These are phyloP conservation scores for Ascochyta pisi DNA, from an alignment of 2,329 filamentous ascomycete species.

Conservation along the genomic window DNA sequence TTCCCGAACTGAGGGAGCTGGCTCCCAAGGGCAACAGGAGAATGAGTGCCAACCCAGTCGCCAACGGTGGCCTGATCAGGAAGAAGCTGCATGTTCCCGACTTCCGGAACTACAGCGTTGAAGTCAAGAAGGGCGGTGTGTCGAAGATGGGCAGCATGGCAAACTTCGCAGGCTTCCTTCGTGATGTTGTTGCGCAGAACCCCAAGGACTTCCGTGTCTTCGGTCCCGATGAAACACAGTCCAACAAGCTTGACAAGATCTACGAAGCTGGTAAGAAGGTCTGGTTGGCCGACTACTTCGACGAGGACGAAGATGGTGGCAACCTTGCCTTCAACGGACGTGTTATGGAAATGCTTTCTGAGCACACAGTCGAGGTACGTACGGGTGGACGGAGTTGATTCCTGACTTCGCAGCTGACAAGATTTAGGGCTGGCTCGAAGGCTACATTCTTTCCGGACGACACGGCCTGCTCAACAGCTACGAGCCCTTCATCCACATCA, in stretches of 20 bases:
- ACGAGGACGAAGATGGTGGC: slow-evolving; percentile 76
- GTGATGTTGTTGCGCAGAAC: slow-evolving; percentile 71
- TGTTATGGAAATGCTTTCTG: slow-evolving; percentile 85
- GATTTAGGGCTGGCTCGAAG: slow-evolving; percentile 69
- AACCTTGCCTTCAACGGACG: slow-evolving; percentile 72
- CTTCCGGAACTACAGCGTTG: slow-evolving; percentile 71
- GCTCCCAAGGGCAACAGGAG: slow-evolving; percentile 70
- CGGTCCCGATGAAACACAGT: slow-evolving; percentile 81
- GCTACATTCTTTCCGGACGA: slow-evolving; percentile 76
- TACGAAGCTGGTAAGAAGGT: slow-evolving; percentile 80
- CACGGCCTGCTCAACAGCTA: slow-evolving; percentile 82
- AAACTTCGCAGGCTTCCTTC: slow-evolving; percentile 71
- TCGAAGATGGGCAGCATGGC: slow-evolving; percentile 69
- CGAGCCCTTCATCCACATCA: slow-evolving; percentile 82
- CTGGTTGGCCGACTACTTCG: slow-evolving; percentile 80
- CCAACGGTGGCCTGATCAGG: slow-evolving; percentile 72
- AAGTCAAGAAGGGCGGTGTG: slow-evolving; percentile 66
- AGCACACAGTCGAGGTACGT: slow-evolving; percentile 74
- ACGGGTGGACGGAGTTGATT: not conserved
- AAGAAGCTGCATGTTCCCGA: slow-evolving; percentile 73
- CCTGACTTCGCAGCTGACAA: slow-evolving; percentile 13
- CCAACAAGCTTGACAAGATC: slow-evolving; percentile 76
- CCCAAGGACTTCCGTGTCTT: slow-evolving; percentile 75
- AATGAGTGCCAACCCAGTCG: slow-evolving; percentile 79
- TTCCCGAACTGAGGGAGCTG: slow-evolving; percentile 67